Conservation (phyloP, 2,329 filamentous ascomycete genomes). For the Botrytis deweyae region DNA sequence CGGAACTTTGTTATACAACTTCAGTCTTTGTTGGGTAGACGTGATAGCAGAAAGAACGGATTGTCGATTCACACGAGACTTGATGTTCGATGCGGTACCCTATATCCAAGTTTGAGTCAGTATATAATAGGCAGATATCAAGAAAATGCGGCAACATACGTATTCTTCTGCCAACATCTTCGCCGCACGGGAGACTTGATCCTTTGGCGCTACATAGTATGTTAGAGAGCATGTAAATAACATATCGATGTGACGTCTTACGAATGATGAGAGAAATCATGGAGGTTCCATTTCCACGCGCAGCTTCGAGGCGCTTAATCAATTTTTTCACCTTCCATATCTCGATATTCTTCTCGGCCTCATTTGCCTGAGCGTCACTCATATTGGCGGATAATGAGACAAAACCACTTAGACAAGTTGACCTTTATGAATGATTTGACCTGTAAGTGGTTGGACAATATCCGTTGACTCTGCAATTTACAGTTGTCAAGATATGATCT, state of each 20-base stretch:
- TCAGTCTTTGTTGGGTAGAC: slow-evolving; percentile 97
- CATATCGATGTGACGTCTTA: slow-evolving; percentile 48
- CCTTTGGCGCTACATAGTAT: slow-evolving; percentile 74
- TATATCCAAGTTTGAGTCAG: slow-evolving; percentile 46
- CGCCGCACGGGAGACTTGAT: slow-evolving; percentile 90
- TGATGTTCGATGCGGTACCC: slow-evolving; percentile 99
- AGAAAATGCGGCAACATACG: slow-evolving; percentile 52
- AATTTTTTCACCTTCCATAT: slow-evolving; percentile 99
- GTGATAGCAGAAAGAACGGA: slow-evolving; percentile 98
- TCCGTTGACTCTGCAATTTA: slow-evolving; percentile 20
- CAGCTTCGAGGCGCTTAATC: slow-evolving; percentile 96
- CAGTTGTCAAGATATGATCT: slow-evolving; percentile 6
- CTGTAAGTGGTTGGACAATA: slow-evolving; percentile 13
- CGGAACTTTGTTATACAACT: slow-evolving; percentile 98
- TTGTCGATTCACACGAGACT: slow-evolving; percentile 97
- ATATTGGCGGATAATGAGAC: slow-evolving; percentile 55
- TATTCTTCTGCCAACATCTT: slow-evolving; percentile 99
- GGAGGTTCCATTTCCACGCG: slow-evolving; percentile 96
- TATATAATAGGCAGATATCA: slow-evolving; percentile 21
- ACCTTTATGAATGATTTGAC: slow-evolving; percentile 1
- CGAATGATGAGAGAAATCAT: slow-evolving; percentile 99
- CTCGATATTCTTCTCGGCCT: slow-evolving; percentile 96
- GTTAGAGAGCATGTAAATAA: slow-evolving; percentile 15
- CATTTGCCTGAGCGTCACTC: slow-evolving; percentile 82
- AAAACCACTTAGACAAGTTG: slow-evolving; percentile 14